Base-by-base conservation (phyloP, 2,329 filamentous ascomycete genomes). In the Penicillium sp. region DNA sequence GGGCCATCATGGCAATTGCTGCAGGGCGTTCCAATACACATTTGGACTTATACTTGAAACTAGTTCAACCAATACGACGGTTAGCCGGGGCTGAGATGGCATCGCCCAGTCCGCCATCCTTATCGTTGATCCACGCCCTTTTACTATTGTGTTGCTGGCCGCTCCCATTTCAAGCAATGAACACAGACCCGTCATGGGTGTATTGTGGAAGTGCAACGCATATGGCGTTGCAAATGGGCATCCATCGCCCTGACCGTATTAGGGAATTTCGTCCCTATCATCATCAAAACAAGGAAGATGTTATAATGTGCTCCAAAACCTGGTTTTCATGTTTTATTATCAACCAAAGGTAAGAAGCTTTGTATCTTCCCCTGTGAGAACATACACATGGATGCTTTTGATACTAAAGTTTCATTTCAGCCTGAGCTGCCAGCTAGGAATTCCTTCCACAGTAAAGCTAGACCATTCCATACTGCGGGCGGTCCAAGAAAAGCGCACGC, bases 321-420 rank as follows among this genome's bases (percentile, higher is more conserved):
- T 49, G 47, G 47, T 20, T 49, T 28, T 23, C 47, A 26, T 49
- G 47, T 30, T 49, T 49, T 21, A 49, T 49, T 16, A 35, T 49
- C 11, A 38, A 38, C 11, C 33, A 38, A n/a, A 38, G 33, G 33
- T 38, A 38, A n/a, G 33, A 16, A 38, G 16, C 33, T 16, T 38
- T 38, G 16, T n/a, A 2, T 6, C 11, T 38, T 16, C 9, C 16
- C 33, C 33, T 38, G 33, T n/a, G 3, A 16, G 14, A 3, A n/a
- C 33, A 38, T 16, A 30, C 12, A 9, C 28, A 30, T 9, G 12
- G 12, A 9, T 30, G 8, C 7, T 5, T 7, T 30, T 30, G 8
- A n/a, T 38, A n/a, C 11, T 38, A n/a, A 38, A 38, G n/a, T n/a
- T n/a, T 4, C 14, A 11, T n/a, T 38, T 14, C 33, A 38, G 33